Base-by-base conservation (phyloP, 1,139 yeast genomes). In the Saccharomycopsis phalli region DNA sequence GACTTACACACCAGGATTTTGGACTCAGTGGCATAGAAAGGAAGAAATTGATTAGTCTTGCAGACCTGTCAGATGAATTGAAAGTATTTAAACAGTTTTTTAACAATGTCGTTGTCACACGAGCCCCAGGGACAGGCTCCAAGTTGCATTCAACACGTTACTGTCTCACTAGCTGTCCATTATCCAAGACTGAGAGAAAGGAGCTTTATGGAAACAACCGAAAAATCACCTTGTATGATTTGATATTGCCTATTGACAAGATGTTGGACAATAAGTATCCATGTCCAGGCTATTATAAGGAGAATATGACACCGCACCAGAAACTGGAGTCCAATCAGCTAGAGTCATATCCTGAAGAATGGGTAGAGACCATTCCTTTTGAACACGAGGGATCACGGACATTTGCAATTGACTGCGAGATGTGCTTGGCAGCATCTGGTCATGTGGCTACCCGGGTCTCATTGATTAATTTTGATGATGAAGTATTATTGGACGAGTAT, bases 331-430 rank as follows among this genome's bases (percentile, higher is more conserved):
- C 2, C 18, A 17, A 4, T 32, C 30, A 5, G n/a, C n/a, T n/a
- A n/a, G 34, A 35, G n/a, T 10, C 20, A 6, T 11, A 28, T 5
- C n/a, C n/a, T 3, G 43, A 31, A 10, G 30, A 37, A 1, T 81
- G 83, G 81, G 71, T 69, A 0, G 76, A 76, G 45, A 84, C 95
- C 0, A 49, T 38, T 14, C 49, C 54, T 1, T 68, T 71, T 49
- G 71, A 66, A 1, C 76, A 74, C 48, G 72, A 63, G 3, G 78
- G 75, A 0, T 70, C 80, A 3, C 76, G 66, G 41, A 75, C 81
- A 0, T 84, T 73, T 61, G 93, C 94, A 0, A 53, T 91, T 18
- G 98, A 91, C 60, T 91, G 98, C 62, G 98, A 91, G 59, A 91
- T 91, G 83, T 86, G 95, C 56, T 62, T 68, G 43, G 62, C 91